Evolutionary conservation across 306 rosid species (phyloP).

Genomic region (Rosa multiflora): DNA sequence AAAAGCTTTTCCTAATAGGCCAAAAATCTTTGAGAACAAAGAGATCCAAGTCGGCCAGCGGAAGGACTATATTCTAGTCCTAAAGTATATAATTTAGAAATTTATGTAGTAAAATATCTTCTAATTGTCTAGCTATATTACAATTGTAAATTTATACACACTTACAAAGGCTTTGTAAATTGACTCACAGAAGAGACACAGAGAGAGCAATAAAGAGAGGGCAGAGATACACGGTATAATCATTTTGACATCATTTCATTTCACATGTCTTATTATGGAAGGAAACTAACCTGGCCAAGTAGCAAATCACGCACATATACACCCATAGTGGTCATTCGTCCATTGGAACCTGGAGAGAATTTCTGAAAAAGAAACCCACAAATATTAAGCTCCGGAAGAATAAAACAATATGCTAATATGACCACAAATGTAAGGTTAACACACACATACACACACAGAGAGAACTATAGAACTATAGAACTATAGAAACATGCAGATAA

Average conservation of each 20-base stretch:
- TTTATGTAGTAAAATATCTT: neutral
- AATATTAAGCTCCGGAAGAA: neutral
- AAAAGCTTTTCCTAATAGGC: neutral
- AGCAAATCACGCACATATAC: slow-evolving; percentile 92
- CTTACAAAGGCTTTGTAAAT: neutral
- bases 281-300: slow-evolving; percentile 88
- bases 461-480: no score
- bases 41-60: no score
- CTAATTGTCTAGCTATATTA: neutral
- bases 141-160: neutral
- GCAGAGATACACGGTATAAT: no score
- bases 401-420: slow-evolving; percentile 15
- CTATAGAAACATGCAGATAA: neutral
- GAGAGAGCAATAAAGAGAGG: no score
- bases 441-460: no score
- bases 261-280: no score
- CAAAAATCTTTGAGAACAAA: no score
- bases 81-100: neutral
- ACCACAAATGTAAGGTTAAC: slow-evolving; percentile 1
- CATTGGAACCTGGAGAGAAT: slow-evolving; percentile 97
- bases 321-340: slow-evolving; percentile 95
- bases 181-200: no score
- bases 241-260: no score
- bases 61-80: no score
- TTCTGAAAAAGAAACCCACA: slow-evolving; percentile 53